A percentile compares a stretch with the other conserved stretches of the same genome.
Conservation (phyloP, 257 asterid species). For the Primulina tabacum region DNA sequence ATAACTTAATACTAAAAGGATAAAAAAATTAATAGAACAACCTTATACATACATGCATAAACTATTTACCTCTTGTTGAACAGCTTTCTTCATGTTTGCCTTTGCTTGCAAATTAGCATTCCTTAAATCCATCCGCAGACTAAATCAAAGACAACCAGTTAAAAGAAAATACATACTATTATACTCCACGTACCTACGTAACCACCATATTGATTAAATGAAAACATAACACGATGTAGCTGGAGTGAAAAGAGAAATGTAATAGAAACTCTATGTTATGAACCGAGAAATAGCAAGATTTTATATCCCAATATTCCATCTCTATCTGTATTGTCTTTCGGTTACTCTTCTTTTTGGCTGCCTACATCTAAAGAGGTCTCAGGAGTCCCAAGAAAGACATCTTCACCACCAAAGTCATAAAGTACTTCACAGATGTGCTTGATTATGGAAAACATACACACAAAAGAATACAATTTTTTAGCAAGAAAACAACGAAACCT, state of each 20-base stretch:
- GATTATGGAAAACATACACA: too few relatives aligned
- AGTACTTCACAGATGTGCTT: background rate
- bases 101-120: conserved; percentile 89
- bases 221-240: background rate
- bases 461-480: too few relatives aligned
- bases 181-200: background rate
- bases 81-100: conserved; percentile 73
- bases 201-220: background rate
- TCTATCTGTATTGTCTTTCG: background rate
- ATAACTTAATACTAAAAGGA: background rate
- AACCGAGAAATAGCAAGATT: background rate
- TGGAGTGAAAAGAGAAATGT: background rate
- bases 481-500: too few relatives aligned
- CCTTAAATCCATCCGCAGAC: conserved; percentile 69
- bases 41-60: background rate
- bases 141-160: conserved; percentile 25
- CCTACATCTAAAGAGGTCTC: background rate
- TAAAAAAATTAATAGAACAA: background rate
- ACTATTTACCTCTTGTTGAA: conserved; percentile 71
- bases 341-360: background rate
- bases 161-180: too few relatives aligned
- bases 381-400: background rate
- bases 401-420: too few relatives aligned
- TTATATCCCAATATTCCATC: background rate
- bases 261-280: too few relatives aligned